Evolutionary conservation across 495 filamentous ascomycete species (phyloP).

Genomic region (Penicillium canariense): DNA sequence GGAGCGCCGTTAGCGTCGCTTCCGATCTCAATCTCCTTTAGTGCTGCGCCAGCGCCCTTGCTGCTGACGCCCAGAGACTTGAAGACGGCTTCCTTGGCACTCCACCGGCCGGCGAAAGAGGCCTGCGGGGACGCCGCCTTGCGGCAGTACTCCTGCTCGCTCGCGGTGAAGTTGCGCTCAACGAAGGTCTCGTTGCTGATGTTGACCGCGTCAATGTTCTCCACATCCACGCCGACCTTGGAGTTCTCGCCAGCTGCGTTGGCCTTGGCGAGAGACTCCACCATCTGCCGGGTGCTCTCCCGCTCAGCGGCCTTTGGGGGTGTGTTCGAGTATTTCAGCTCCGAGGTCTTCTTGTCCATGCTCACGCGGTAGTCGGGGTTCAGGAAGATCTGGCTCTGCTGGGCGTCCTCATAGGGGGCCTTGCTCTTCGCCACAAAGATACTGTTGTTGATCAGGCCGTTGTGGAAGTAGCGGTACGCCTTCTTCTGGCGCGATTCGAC

Average conservation of each 20-base stretch:
- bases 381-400: slow-evolving; percentile 82
- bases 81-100: slow-evolving; percentile 97
- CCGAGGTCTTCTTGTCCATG: slow-evolving; percentile 76
- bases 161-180: slow-evolving; percentile 86
- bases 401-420: slow-evolving; percentile 84
- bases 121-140: slow-evolving; percentile 74
- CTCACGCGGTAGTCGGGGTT: slow-evolving; percentile 91
- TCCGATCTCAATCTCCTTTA: slow-evolving; percentile 93
- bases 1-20: slow-evolving; percentile 79
- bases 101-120: slow-evolving; percentile 91
- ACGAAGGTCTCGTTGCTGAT: slow-evolving; percentile 92
- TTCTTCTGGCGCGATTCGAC: slow-evolving; percentile 93
- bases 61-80: slow-evolving; percentile 89
- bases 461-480: slow-evolving; percentile 97
- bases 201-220: slow-evolving; percentile 79
- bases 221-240: slow-evolving; percentile 90
- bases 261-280: slow-evolving; percentile 74
- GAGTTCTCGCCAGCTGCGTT: slow-evolving; percentile 64
- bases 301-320: slow-evolving; percentile 57
- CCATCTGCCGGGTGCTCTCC: slow-evolving; percentile 68
- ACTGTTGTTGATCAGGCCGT: slow-evolving; percentile 92
- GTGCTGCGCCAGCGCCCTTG: slow-evolving; percentile 80
- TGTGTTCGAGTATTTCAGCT: slow-evolving; percentile 67
- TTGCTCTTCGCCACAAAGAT: slow-evolving; percentile 94
- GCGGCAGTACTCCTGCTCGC: slow-evolving; percentile 81